A percentile compares a stretch with the other conserved stretches of the same genome.
These are phyloP conservation scores for Penicillium verhagenii DNA, from an alignment of 495 filamentous ascomycete species.

Conservation along the genomic window DNA sequence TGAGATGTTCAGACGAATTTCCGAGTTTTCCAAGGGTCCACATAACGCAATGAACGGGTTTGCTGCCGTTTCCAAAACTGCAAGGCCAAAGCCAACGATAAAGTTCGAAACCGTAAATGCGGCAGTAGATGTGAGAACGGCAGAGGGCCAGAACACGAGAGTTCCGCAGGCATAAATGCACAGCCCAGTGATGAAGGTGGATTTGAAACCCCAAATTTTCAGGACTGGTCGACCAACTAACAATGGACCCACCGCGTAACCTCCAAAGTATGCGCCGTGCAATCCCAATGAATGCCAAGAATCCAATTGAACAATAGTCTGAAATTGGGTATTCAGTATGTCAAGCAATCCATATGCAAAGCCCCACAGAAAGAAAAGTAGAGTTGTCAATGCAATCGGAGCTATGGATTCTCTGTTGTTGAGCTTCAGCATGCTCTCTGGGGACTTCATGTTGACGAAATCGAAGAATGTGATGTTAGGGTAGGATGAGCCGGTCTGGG, in stretches of 20 bases:
- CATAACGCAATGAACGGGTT: constrained; percentile 70
- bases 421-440: constrained; percentile 72
- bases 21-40: constrained; percentile 63
- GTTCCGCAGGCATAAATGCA: constrained; percentile 63
- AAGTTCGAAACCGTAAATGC: constrained; percentile 68
- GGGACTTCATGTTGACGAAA: constrained; percentile 77
- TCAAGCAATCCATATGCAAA: constrained; percentile 83
- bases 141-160: constrained; percentile 72
- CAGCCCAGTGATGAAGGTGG: constrained; percentile 63
- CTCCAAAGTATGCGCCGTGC: constrained; percentile 64
- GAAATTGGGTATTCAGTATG: constrained; percentile 64
- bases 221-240: constrained; percentile 57
- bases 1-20: constrained; percentile 63
- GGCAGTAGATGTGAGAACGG: constrained; percentile 62
- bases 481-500: constrained; percentile 33
- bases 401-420: constrained; percentile 56
- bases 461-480: constrained; percentile 62
- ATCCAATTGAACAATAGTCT: constrained; percentile 46
- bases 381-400: constrained; percentile 61
- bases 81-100: constrained; percentile 63
- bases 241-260: constrained; percentile 59
- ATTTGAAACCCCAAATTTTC: constrained; percentile 65
- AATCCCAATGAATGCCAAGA: constrained; percentile 53
- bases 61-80: constrained; percentile 61
- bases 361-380: constrained; percentile 85